Percentiles rank a stretch among this genome's conserved stretches.
These are phyloP conservation scores for Porcisia deanei DNA, from an alignment of 208 protist genomes.

Conservation along the genomic window DNA sequence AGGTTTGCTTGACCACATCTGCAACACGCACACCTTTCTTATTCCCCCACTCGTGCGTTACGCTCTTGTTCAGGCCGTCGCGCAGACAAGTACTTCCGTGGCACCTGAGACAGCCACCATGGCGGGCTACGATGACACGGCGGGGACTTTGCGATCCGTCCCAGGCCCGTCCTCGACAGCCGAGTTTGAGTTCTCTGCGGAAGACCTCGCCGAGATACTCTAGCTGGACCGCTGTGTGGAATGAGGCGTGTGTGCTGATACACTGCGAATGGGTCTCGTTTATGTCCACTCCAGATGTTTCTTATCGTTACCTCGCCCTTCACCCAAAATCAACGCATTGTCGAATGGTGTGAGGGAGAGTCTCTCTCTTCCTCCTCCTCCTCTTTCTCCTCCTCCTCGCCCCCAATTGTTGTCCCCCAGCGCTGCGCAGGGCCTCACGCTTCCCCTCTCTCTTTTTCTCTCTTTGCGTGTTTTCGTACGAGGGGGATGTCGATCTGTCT, in stretches of 20 bases:
- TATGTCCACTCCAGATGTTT: neutral
- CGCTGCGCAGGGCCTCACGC: neutral
- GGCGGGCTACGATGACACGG: neutral
- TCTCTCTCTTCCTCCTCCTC: neutral
- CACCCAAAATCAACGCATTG: neutral
- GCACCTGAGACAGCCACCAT: neutral
- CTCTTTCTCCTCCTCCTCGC: too few relatives aligned
- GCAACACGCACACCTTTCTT: slow-evolving; percentile 15
- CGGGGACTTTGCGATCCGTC: neutral
- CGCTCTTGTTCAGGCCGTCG: slow-evolving; percentile 1
- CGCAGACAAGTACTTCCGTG: neutral
- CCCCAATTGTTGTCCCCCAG: neutral
- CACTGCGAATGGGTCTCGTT: too few relatives aligned
- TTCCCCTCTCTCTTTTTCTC: neutral
- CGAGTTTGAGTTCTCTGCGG: slow-evolving; percentile 15
- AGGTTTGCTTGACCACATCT: slow-evolving; percentile 4
- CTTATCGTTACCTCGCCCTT: neutral
- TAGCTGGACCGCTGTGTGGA: neutral
- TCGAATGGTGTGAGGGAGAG: neutral
- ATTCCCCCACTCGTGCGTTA: slow-evolving; percentile 20
- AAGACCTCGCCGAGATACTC: slow-evolving; percentile 26
- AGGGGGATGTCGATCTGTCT: too few relatives aligned
- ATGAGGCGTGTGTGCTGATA: neutral
- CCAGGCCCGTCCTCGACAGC: neutral
- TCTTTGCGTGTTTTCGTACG: too few relatives aligned